Evolutionary conservation across 305 asterid species (phyloP).

Genomic region (Fraxinus dipetala): DNA sequence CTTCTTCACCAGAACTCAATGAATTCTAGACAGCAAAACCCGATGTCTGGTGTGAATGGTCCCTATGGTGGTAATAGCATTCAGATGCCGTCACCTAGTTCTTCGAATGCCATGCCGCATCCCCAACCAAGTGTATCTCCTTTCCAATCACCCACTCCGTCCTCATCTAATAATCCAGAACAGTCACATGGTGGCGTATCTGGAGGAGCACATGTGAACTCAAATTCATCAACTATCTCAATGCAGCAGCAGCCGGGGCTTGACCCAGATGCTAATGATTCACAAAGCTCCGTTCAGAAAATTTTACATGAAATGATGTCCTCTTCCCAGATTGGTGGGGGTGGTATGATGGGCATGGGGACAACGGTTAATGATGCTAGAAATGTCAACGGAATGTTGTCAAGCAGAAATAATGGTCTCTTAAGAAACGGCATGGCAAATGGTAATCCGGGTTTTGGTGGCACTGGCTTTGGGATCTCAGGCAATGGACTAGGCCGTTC

Average conservation of each 20-base stretch:
- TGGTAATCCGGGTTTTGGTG: constrained; percentile 21
- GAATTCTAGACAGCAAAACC: constrained; percentile 57
- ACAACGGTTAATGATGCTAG: constrained; percentile 45
- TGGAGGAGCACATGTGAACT: constrained; percentile 37
- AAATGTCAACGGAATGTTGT: constrained; percentile 48
- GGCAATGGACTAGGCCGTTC: constrained; percentile 17
- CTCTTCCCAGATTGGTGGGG: constrained; percentile 48
- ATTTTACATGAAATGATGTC: constrained; percentile 67
- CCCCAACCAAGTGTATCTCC: constrained; percentile 37
- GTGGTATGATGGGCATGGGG: constrained; percentile 38
- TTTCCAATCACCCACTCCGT: constrained; percentile 54
- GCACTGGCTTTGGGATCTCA: constrained; percentile 2
- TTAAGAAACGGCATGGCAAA: constrained; percentile 43
- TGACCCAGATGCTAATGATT: constrained; percentile 56
- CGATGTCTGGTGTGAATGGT: constrained; percentile 36
- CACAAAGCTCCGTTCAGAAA: constrained; percentile 83
- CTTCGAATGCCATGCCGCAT: constrained; percentile 44
- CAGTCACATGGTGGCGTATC: constrained; percentile 37
- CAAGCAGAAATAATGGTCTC: constrained; percentile 29
- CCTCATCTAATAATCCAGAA: constrained; percentile 55
- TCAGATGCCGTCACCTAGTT: constrained; percentile 66
- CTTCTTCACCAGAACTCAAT: constrained; percentile 64
- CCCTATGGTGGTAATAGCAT: constrained; percentile 44
- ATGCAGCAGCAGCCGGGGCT: constrained; percentile 44
- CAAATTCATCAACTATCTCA: constrained; percentile 54